Percentiles rank a stretch among this genome's conserved stretches.
phyloP scores from a whole-genome alignment of 2,329 filamentous ascomycete species.

The Cryphonectria carpinicola region DNA sequence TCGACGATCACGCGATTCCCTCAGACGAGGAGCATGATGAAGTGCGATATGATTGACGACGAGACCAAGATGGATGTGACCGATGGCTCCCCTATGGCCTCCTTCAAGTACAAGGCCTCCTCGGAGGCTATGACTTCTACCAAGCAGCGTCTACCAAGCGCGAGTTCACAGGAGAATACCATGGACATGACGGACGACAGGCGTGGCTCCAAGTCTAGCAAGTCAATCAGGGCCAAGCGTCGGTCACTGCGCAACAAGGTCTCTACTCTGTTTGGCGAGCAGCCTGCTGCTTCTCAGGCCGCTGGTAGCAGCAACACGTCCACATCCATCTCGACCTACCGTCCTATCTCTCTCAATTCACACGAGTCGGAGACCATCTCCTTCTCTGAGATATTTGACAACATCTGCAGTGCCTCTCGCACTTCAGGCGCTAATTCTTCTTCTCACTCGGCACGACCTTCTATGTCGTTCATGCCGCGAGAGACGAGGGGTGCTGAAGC shows the following conservation, averaged over 20 bases:
- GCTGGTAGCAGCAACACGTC: neutral
- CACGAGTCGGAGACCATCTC: slow-evolving; percentile 18
- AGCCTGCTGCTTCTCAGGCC: neutral
- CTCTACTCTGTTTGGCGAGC: slow-evolving; percentile 23
- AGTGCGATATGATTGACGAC: neutral
- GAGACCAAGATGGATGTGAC: neutral
- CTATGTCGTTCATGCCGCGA: neutral
- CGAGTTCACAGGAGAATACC: neutral
- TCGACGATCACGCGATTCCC: neutral
- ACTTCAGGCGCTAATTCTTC: neutral
- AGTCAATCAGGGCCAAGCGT: slow-evolving; percentile 1
- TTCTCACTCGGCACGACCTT: slow-evolving; percentile 6
- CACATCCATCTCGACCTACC: slow-evolving; percentile 3
- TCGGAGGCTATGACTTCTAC: neutral
- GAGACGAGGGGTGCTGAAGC: neutral
- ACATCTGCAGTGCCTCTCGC: slow-evolving; percentile 19
- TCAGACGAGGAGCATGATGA: neutral
- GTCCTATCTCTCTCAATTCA: slow-evolving; percentile 24
- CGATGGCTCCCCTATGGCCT: too few species aligned
- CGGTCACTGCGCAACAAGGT: slow-evolving; percentile 23
- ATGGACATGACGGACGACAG: neutral
- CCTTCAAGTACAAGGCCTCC: neutral
- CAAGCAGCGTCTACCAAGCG: neutral
- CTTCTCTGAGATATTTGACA: slow-evolving; percentile 27
- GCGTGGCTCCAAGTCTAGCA: neutral